Evolutionary conservation across 2,329 filamentous ascomycete species (phyloP).

Genomic region (Arthroderma uncinatum): DNA sequence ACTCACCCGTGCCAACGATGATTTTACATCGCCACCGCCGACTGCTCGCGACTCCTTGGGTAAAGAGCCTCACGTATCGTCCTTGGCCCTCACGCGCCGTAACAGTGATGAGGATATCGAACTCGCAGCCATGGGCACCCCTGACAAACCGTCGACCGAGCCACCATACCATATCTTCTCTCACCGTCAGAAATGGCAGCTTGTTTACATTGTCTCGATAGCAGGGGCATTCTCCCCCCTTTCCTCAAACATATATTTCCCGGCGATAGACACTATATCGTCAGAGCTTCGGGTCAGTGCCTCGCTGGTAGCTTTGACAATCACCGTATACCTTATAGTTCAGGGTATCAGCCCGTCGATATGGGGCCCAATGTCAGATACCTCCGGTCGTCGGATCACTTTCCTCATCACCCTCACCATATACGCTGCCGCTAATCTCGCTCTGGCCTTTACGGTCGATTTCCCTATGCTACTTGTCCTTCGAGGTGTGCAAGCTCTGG

Average conservation of each 20-base stretch:
- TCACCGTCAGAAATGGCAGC: background rate
- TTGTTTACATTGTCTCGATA: constrained; percentile 8
- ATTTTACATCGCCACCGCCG: background rate
- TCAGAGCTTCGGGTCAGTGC: constrained; percentile 31
- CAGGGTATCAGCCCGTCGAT: constrained; percentile 52
- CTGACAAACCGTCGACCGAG: background rate
- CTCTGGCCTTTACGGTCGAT: constrained; percentile 48
- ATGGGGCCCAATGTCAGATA: constrained; percentile 52
- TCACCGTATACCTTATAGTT: constrained; percentile 42
- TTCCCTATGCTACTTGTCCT: constrained; percentile 50
- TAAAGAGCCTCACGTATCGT: background rate
- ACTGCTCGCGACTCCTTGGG: background rate
- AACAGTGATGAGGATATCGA: background rate
- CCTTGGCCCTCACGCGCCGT: background rate
- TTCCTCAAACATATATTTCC: constrained; percentile 39
- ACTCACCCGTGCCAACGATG: background rate
- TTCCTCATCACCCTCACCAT: constrained; percentile 49
- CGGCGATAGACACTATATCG: constrained; percentile 26
- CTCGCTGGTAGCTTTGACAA: constrained; percentile 39
- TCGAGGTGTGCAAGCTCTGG: constrained; percentile 51
- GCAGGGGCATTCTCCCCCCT: constrained; percentile 9
- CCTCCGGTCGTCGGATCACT: constrained; percentile 49
- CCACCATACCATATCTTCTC: constrained; percentile 1
- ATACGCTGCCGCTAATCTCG: constrained; percentile 50
- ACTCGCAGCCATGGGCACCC: background rate